Evolutionary conservation across 768 basidiomycete genomes (phyloP), one percentile per base, ranked within the genome.

Genomic region (Neoboletus subvelutipes): DNA sequence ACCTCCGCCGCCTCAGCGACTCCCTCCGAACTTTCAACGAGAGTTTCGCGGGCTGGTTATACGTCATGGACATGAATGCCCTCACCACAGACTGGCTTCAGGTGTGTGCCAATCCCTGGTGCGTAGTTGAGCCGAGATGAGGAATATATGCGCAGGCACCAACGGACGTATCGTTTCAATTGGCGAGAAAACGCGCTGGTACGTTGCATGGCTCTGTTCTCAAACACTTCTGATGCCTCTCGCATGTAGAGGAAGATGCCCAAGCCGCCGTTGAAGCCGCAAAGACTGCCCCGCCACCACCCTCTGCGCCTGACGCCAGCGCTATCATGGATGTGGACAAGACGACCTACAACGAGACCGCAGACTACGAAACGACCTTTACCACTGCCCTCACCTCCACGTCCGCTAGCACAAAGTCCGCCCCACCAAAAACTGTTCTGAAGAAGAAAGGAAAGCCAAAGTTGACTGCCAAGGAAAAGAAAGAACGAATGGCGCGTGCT

Each of bases 81-180:
- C 80, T 96, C 55, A 94, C 93, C n/a, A 86, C 86, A 0, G 94
- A 97, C 68, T 97, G 93, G 93, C 85, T 83, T 1, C 88, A 94
- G 80, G 92, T 87, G 59, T 12, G 66, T 42, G 7, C 31, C 6
- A 1, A 3, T 36, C 20, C 0, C 42, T 33, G 4, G 8, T 43
- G 31, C 40, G 12, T 7, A 0, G 10, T 34, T 22, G 0, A 1
- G 10, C 26, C 45, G 11, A 13, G 39, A 26, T 42, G n/a, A 31
- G 17, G 20, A 12, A 29, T 45, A 7, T 28, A 24, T 50, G 31
- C 42, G 4, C 40, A 88, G 87, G 83, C 84, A 24, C 86, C 87
- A 0, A 78, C 78, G 6, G 78, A 82, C 45, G 77, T 74, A 17
- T 88, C 86, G 0, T 91, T 85, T 62, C 63, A 70, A 13, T 60